A percentile compares a stretch with the other conserved stretches of the same genome.
phyloP scores from a whole-genome alignment of 257 asterid genomes.

The Cruciata laevipes region DNA sequence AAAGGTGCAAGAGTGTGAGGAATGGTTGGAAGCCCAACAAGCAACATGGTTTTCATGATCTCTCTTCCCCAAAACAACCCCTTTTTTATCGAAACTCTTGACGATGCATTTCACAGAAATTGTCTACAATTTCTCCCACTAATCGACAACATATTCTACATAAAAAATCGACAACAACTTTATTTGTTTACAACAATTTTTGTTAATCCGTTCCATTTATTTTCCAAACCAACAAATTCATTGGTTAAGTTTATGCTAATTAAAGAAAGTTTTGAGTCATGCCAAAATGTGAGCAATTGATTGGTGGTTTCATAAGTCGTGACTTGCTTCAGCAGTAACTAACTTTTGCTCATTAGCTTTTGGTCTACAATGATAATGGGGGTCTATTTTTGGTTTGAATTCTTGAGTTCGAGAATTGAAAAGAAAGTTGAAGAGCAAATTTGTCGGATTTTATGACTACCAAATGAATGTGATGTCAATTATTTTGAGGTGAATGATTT shows the following conservation, averaged over 20 bases:
- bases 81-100: not conserved
- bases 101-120: not conserved
- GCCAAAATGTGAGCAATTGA: not conserved
- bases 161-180: not conserved
- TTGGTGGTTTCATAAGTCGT: conserved; percentile 10
- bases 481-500: not conserved
- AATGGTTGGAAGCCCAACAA: conserved; percentile 5
- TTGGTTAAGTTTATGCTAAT: not conserved
- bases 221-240: too few species aligned
- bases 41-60: conserved; percentile 3
- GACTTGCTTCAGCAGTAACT: not conserved
- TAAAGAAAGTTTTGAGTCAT: too few species aligned
- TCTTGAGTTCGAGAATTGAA: not conserved
- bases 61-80: conserved; percentile 1
- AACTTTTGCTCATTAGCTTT: conserved; percentile 3
- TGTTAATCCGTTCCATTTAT: too few species aligned
- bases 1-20: not conserved
- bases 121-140: not conserved
- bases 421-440: not conserved
- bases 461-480: not conserved
- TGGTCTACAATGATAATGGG: not conserved
- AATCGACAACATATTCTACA: not conserved
- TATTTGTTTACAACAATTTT: not conserved
- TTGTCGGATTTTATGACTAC: not conserved
- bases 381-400: not conserved